These are phyloP conservation scores for Aspergillus hiratsukae DNA, from an alignment of 2,329 filamentous ascomycete species.

Conservation along the genomic window DNA sequence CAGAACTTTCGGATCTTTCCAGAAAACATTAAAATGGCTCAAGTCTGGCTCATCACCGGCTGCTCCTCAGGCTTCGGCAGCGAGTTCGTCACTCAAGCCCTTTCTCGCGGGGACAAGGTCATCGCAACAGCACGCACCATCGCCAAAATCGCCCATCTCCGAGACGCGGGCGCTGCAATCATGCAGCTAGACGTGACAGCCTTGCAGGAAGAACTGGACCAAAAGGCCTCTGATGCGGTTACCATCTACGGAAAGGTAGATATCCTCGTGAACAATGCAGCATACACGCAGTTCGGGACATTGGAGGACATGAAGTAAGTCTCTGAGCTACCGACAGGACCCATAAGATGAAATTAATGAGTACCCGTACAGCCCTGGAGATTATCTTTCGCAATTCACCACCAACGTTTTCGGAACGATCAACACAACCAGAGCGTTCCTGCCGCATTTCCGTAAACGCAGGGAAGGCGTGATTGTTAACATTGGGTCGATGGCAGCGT, in stretches of 20 bases:
- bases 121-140: conserved; percentile 33
- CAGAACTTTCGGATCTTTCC: background rate
- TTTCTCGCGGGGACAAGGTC: conserved; percentile 30
- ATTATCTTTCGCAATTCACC: conserved; percentile 28
- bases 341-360: background rate
- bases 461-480: conserved; percentile 33
- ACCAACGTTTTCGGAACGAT: conserved; percentile 38
- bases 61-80: conserved; percentile 32
- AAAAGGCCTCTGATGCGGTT: conserved; percentile 15
- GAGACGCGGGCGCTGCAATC: conserved; percentile 20
- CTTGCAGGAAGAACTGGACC: conserved; percentile 13
- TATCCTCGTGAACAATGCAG: conserved; percentile 35
- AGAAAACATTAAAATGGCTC: conserved; percentile 4
- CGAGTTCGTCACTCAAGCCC: conserved; percentile 22
- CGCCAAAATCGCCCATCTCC: conserved; percentile 21
- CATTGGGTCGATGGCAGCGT: conserved; percentile 31
- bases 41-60: conserved; percentile 35
- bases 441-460: conserved; percentile 33
- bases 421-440: conserved; percentile 32
- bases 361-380: conserved; percentile 14
- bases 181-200: conserved; percentile 24
- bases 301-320: conserved; percentile 21
- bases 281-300: conserved; percentile 22
- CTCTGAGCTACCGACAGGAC: background rate
- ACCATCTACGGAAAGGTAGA: conserved; percentile 24